These are phyloP conservation scores for Blepharisma stoltei DNA, from an alignment of 73 alveolate species.

Conservation along the genomic window DNA sequence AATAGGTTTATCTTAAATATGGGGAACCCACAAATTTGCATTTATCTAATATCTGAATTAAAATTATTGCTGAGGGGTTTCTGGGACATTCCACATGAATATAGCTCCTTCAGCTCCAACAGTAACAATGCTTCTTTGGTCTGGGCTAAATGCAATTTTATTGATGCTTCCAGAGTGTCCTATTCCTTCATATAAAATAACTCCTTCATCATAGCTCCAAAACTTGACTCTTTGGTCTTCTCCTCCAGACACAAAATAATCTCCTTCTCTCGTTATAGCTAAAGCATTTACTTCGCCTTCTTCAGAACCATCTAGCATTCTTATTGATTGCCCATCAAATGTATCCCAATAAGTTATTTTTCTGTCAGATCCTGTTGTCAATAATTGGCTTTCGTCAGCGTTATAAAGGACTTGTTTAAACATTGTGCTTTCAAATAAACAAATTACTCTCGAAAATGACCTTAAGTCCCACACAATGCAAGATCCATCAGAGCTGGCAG, in stretches of 20 bases:
- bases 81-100: constrained; percentile 91
- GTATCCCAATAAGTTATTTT: constrained; percentile 90
- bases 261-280: constrained; percentile 91
- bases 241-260: constrained; percentile 91
- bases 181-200: constrained; percentile 69
- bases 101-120: constrained; percentile 93
- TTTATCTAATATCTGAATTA: no score
- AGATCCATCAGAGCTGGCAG: constrained; percentile 98
- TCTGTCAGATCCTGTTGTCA: constrained; percentile 97
- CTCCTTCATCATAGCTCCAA: constrained; percentile 94
- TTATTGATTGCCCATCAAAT: constrained; percentile 85
- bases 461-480: constrained; percentile 97
- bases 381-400: constrained; percentile 96
- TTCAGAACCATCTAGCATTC: constrained; percentile 92
- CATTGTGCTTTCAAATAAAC: constrained; percentile 97
- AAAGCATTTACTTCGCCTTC: constrained; percentile 94
- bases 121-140: constrained; percentile 74
- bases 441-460: constrained; percentile 75
- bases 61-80: neutral
- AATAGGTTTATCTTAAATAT: no score
- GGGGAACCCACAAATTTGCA: no score
- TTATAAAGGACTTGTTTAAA: constrained; percentile 94
- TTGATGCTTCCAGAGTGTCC: constrained; percentile 92
- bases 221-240: constrained; percentile 86
- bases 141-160: constrained; percentile 73